Evolutionary conservation across 1,139 yeast species (phyloP), one percentile per base, ranked within the genome.

Genomic region (Meyerozyma elateridarum): DNA sequence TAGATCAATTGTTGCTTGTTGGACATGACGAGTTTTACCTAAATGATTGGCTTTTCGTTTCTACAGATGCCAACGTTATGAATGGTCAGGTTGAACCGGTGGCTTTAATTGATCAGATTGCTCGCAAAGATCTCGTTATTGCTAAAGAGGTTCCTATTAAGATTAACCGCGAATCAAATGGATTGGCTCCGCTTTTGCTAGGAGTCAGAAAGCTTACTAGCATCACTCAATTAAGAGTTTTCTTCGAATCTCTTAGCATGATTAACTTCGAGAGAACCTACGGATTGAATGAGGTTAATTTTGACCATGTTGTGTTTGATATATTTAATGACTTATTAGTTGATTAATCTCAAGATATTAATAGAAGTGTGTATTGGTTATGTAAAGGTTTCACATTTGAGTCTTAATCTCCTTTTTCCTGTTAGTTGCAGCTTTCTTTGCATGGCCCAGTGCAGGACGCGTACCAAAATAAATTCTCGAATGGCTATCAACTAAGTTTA

Each of bases 31-130:
- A 87, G 34, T 89, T 91, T 55, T 81, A 79, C 46, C 56, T 83
- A 43, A 70, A 75, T 44, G 91, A 85, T 47, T 91, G 97, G 97
- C 62, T 89, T 1, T 91, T 87, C 53, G 73, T 89, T 9, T 71
- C 81, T 20, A 85, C 83, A 43, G 78, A 75, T 15, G 71, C 81
- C 22, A 88, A 82, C 41, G 78, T 85, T 7, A 67, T 77, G 20
- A 71, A 69, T 44, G 57, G 65, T 7, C 47, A 44, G 5, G 41
- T 55, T 3, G 56, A 69, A 39, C 42, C 62, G 29, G 51, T 64
- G 31, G 60, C 80, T 0, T 45, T 75, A 14, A 57, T 73, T 21
- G 84, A 77, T 44, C 62, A 61, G 40, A 67, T 78, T 8, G 59
- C 77, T 2, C 49, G 52, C 15, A 65, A 64, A 31, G 75, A 68